Evolutionary conservation across 192 early-diverging fungal species (phyloP), one percentile per base, ranked within the genome.

Genomic region (Linnemannia hyalina): DNA sequence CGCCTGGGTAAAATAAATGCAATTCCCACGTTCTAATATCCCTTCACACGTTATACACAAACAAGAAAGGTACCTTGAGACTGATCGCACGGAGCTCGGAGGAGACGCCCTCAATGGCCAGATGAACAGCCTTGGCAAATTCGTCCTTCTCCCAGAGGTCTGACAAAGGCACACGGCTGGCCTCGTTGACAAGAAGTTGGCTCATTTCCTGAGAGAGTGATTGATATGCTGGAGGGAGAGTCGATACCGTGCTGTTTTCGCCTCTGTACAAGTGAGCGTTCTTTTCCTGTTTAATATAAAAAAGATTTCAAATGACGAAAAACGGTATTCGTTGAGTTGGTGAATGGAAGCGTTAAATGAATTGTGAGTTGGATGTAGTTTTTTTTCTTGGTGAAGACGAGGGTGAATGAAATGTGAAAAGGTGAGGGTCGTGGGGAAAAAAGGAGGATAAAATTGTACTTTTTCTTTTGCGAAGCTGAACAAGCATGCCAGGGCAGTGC

Each of bases 51-150:
- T 6, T 52, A 55, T 40, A 26, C 49, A 71, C 32, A 46, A 15
- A 46, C 54, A 15, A 75, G 18, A 18, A 74, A 68, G 2, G 20
- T 73, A 92, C 89, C 81, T 89, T 71, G 77, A 92, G 75, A 63
- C 89, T 90, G 46, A 92, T 88, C 11, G 82, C 78, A 68, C 89
- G 75, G 16, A 92, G 81, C 52, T 92, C 87, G 5, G 70, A 65
- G 6, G 84, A 87, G 68, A 83, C 81, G 9, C 42, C 68, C n/a
- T 87, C 88, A 73, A 89, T 89, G 11, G 88, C 84, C 41, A 80
- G 41, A 36, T 81, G 71, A 9, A 83, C 78, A 0, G 77, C 74
- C 46, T 85, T 77, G 47, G 80, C 88, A 74, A 82, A 83, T 35
- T 88, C 80, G 70, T 86, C 68, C 38, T 77, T 42, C 26, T 77